Base-by-base conservation (phyloP, 2,329 filamentous ascomycete genomes). In the Exophiala alcalophila region DNA sequence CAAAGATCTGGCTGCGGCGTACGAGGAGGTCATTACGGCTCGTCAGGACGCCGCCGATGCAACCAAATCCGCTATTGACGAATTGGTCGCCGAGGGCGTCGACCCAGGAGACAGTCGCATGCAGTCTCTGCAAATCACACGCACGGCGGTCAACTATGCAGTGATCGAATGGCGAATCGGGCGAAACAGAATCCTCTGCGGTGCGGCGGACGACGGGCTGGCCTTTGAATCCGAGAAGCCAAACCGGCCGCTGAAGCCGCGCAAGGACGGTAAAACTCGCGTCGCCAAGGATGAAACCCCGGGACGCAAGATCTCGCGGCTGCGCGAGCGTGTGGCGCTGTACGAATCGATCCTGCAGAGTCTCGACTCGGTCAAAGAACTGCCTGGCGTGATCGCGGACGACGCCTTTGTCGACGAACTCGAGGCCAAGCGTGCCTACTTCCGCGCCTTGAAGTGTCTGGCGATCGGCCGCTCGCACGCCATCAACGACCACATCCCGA, bases 81-180 rank as follows among this genome's bases (percentile, higher is more conserved):
- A 97, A 63, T 72, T 96, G 44, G 78, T 80, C 36, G 81, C 78
- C 47, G 92, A 98, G 62, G 86, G 88, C 1, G 79, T 95, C 10
- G 78, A 86, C 15, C 86, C 88, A 61, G 82, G 87, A 43, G 91
- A 98, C 59, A 69, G 80, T 24, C 80, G 88, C 44, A 89, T 98
- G 81, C 92, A 98, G 66, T 83, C 89, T 56, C 71, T 98, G 31
- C 90, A 95, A 55, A 84, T 98, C 45, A 94, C 90, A 3, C 84
- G 86, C 49, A 94, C 94, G 0, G 89, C 91, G 1, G 87, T 97
- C 43, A 94, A 92, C 65, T 97, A 94, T 63, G 86, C 87, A 54
- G 80, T 96, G 65, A 84, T 98, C 43, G 90, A 87, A 60, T 97
- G 90, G 90, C 79, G 92, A 62, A 86, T 97, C 52, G 91, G 91